These are phyloP conservation scores for Vicia sativa DNA, from an alignment of 306 rosid genomes.

Conservation along the genomic window DNA sequence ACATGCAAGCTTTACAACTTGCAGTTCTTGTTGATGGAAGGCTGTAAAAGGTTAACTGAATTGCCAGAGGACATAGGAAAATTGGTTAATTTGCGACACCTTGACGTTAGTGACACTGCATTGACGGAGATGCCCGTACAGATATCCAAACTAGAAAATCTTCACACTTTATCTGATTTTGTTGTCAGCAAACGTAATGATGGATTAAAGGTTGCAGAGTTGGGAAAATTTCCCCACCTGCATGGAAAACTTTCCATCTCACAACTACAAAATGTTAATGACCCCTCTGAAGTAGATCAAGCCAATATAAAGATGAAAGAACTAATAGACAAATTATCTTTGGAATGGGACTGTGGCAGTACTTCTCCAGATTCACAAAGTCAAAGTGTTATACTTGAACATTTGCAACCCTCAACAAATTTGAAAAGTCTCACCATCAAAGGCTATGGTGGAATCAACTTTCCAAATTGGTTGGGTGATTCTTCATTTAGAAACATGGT, in stretches of 20 bases:
- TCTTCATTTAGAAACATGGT: too few species aligned
- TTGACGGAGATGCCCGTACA: constrained; percentile 2
- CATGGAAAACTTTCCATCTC: constrained; percentile 15
- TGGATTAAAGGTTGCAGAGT: neutral
- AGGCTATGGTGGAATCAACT: too few species aligned
- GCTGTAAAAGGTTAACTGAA: neutral
- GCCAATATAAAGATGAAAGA: too few species aligned
- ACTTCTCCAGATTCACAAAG: too few species aligned
- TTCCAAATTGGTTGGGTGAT: too few species aligned
- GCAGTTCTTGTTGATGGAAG: constrained; percentile 23
- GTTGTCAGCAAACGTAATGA: neutral
- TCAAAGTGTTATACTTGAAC: too few species aligned
- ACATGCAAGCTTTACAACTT: constrained; percentile 22
- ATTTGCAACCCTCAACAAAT: too few species aligned
- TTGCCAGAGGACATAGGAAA: neutral
- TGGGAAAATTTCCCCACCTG: neutral
- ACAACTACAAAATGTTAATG: too few species aligned
- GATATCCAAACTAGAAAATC: neutral
- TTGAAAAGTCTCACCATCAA: too few species aligned
- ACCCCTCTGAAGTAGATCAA: too few species aligned
- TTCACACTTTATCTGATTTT: constrained; percentile 10
- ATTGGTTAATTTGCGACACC: neutral
- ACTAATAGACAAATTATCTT: too few species aligned
- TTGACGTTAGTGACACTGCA: neutral
- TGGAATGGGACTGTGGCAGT: too few species aligned